Base-by-base conservation (phyloP, 495 filamentous ascomycete genomes). In the Articulospora tetracladia region DNA sequence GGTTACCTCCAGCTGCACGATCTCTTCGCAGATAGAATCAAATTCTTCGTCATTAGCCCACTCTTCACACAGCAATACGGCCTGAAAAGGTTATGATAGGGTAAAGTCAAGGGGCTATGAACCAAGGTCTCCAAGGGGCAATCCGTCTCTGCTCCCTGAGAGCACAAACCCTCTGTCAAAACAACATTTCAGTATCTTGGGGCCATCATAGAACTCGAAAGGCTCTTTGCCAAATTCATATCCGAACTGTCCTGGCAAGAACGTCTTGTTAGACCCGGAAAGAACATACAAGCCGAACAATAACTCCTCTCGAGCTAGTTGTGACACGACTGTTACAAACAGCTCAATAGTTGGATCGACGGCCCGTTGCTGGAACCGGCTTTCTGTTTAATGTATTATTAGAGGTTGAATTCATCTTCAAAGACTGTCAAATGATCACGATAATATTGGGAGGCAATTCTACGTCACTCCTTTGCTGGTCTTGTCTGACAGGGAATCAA, bases 281-380 rank as follows among this genome's bases (percentile, higher is more conserved):
- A 88, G 13, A 24, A 83, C 86, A 63, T 87, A 88, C 11, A 88
- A 47, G 20, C 86, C 84, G n/a, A 19, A 88, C 68, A 24, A 88
- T 68, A 24, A 63, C 50, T 52, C 46, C 19, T 60, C 50, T 66
- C 17, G 20, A 17, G 55, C 32, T 62, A 26, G 64, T 51, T 63
- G 52, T 30, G 63, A 65, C 67, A 36, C 63, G 68, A 70, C 36
- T 55, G 49, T 61, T 53, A 60, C 61, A 53, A 46, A 26, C 34
- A 28, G 55, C 54, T 36, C 49, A 52, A 58, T 60, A 55, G 27
- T 66, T 64, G 41, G 49, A 50, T 57, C 57, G 61, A 64, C 49
- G 52, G 65, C 65, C 57, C 26, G 54, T 57, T 30, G 55, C 65
- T 65, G 46, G 59, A 50, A 51, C 28, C 27, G 62, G 57, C 62